These are phyloP conservation scores for Haplographium delicatum DNA, from an alignment of 495 filamentous ascomycete genomes.

Conservation along the genomic window DNA sequence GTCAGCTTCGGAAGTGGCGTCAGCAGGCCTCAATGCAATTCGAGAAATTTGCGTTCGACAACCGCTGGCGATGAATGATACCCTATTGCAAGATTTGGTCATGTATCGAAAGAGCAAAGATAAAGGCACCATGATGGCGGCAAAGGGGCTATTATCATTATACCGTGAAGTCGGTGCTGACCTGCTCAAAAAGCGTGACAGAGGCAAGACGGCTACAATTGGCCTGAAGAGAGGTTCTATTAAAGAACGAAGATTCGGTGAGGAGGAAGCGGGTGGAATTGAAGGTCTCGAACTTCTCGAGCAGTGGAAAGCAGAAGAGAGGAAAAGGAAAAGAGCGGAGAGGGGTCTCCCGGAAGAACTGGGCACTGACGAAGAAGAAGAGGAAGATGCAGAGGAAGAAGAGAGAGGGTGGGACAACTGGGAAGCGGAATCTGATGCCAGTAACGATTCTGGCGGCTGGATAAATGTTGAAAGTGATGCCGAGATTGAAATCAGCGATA, in stretches of 20 bases:
- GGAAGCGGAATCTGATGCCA: constrained; percentile 78
- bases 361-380: constrained; percentile 49
- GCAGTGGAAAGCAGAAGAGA: constrained; percentile 89
- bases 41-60: constrained; percentile 89
- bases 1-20: constrained; percentile 81
- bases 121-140: constrained; percentile 96
- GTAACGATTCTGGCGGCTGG: constrained; percentile 80
- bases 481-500: constrained; percentile 71
- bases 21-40: constrained; percentile 91
- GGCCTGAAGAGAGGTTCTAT: constrained; percentile 63
- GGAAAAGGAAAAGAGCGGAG: constrained; percentile 62
- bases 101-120: constrained; percentile 97
- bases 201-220: constrained; percentile 91
- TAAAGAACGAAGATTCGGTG: constrained; percentile 71
- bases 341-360: constrained; percentile 50
- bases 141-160: constrained; percentile 80
- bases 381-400: constrained; percentile 47
- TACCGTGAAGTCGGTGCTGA: constrained; percentile 87
- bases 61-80: constrained; percentile 91
- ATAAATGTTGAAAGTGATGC: constrained; percentile 82
- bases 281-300: constrained; percentile 90
- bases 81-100: constrained; percentile 91
- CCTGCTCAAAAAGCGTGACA: constrained; percentile 82
- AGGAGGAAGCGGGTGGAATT: constrained; percentile 74
- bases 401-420: constrained; percentile 74